Conservation (phyloP, 2,329 filamentous ascomycete genomes). For the Coniochaeta ligniaria region DNA sequence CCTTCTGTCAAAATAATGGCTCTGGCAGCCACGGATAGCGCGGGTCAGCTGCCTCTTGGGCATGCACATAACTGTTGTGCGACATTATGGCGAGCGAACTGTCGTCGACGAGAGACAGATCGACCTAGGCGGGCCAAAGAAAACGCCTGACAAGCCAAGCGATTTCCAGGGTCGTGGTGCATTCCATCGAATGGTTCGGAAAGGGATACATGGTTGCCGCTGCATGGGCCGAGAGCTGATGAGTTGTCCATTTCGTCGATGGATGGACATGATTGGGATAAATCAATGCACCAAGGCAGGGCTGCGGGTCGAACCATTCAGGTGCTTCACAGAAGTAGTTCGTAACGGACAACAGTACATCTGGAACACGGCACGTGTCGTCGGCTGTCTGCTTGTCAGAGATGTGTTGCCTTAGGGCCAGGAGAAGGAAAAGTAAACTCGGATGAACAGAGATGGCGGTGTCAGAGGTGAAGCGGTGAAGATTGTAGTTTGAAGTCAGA, state of each 20-base stretch:
- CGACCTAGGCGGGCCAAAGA: not conserved
- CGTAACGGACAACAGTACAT: not conserved
- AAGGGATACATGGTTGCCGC: not conserved
- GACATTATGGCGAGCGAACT: not conserved
- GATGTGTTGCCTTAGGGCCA: not conserved
- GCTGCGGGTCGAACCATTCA: not conserved
- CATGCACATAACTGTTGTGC: not conserved
- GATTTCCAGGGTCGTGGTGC: not conserved
- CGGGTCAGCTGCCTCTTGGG: not conserved
- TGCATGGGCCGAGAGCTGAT: not conserved
- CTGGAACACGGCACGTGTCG: not conserved
- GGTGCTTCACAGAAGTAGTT: not conserved
- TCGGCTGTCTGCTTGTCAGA: not conserved
- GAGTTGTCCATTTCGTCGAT: not conserved
- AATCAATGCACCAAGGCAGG: not conserved
- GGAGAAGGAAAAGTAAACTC: not conserved
- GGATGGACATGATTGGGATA: not conserved
- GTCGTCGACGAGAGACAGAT: not conserved
- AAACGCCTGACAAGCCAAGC: not conserved
- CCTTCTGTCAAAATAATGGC: not conserved
- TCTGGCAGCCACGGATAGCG: not conserved
- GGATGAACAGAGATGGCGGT: not conserved
- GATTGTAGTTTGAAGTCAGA: not conserved
- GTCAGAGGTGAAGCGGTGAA: not conserved
- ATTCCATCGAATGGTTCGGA: not conserved